phyloP scores from a whole-genome alignment of 495 filamentous ascomycete species.

The Chlorociboria aeruginascens region DNA sequence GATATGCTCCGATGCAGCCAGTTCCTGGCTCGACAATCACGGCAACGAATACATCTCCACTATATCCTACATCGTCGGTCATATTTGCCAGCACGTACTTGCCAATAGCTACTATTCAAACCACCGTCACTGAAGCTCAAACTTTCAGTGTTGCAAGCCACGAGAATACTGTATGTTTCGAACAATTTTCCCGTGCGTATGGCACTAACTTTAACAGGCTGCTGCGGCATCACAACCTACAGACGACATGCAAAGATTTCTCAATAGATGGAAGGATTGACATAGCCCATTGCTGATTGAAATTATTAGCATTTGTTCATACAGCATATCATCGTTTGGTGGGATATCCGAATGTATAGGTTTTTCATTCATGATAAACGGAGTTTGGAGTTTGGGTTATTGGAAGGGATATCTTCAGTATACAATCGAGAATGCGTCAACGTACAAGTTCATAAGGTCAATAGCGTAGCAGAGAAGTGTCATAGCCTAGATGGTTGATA shows the following conservation, averaged over 20 bases:
- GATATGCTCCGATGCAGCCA: constrained; percentile 64
- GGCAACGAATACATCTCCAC: constrained; percentile 37
- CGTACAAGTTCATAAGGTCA: too few relatives aligned
- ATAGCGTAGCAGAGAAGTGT: too few relatives aligned
- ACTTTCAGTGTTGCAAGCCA: constrained; percentile 44
- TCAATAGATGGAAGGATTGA: constrained; percentile 48
- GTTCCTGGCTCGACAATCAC: constrained; percentile 55
- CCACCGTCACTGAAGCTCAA: constrained; percentile 46
- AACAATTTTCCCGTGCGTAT: constrained; percentile 22
- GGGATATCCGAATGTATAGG: background rate
- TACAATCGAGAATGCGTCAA: too few relatives aligned
- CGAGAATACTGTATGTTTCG: constrained; percentile 51
- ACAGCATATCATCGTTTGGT: background rate
- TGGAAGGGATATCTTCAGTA: background rate
- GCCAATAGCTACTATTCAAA: constrained; percentile 39
- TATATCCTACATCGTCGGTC: constrained; percentile 52
- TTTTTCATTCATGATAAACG: background rate
- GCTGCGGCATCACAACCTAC: constrained; percentile 23
- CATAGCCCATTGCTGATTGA: background rate
- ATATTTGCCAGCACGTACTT: constrained; percentile 45
- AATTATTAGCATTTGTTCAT: background rate
- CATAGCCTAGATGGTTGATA: too few relatives aligned
- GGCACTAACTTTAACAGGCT: constrained; percentile 24
- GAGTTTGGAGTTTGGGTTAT: background rate
- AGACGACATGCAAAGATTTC: constrained; percentile 46